Base-by-base conservation (phyloP, 371 early-diverging fungal genomes). In the Rhizopus arrhizus region DNA sequence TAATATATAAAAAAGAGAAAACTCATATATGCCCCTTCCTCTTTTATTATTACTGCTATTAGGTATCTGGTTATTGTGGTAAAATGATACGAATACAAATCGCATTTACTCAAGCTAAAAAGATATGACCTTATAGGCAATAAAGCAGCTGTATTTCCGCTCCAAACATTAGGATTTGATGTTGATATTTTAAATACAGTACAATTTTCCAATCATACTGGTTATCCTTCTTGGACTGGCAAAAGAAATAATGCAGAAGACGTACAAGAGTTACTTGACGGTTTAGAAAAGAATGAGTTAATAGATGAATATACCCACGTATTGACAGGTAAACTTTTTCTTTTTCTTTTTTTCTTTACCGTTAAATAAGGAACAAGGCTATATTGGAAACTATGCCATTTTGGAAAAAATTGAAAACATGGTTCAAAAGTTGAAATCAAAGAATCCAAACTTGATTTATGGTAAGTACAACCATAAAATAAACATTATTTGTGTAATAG, bases 161-260 rank as follows among this genome's bases (percentile, higher is more conserved):
- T 97, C 22, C 95, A 95, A 72, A 75, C 89, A 3, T 81, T 94
- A 0, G 95, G 95, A 12, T 92, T 87, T 72, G 92, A 97, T 59
- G 96, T 97, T 13, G 95, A 95, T 70, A 86, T 90, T 4, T 70
- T 97, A 56, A 95, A 96, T 81, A 91, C 95, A 0, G 96, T 97
- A 42, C 94, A 91, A 63, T 91, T 96, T 62, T 91, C 91, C 43
- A 97, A 96, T 73, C 96, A 96, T 75, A 92, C 94, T 45, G 87
- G 92, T 3, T 95, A 93, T 73, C 89, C 91, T 40, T 78, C 73
- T 3, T 87, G 87, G 70, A 86, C 80, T 3, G 96, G 96, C 4
- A 78, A 84, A 43, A 74, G 85, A 54, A 75, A 88, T 13, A 77
- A 75, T 5, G 86, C 86, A 2, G 67, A 78, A 1, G 86, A 91